Evolutionary conservation across 2,329 filamentous ascomycete species (phyloP), one percentile per base, ranked within the genome.

Genomic region (Arthrobotrys conoides): DNA sequence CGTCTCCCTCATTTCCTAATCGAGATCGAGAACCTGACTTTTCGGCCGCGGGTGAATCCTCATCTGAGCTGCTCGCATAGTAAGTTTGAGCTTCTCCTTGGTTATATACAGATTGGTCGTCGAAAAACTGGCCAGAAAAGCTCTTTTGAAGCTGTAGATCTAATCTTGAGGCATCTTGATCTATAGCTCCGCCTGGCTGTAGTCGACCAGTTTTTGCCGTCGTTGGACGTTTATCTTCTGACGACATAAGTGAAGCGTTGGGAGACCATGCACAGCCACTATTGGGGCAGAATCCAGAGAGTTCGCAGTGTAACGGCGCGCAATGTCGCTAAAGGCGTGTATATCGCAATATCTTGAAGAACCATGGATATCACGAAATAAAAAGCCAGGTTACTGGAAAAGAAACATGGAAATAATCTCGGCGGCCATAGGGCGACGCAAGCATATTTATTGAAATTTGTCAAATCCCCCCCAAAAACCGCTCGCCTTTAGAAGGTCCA

Each of bases 61-160:
- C 53, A 3, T 77, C 68, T 36, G 73, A 77, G n/a, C 16, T 77
- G 44, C 63, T 67, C 2, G 41, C 73, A 49, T 77, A 77, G 20
- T 77, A 61, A 49, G 49, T 77, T 14, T 77, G 67, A 18, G 73
- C 63, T 20, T 33, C 18, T 18, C 67, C 51, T 33, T 68, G 67
- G 12, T 77, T 51, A 64, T 77, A 77, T 16, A 77, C 73, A 9
- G 67, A 71, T 33, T 77, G 73, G 38, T 77, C 73, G 30, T 77
- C 73, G 5, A 77, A 46, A 27, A 77, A 77, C 33, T 66, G 67
- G 10, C 67, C 73, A 48, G 73, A 77, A 12, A 77, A 77, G 41
- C 67, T 71, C 53, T 55, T 67, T 18, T 77, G 73, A 27, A 77
- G 67, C 51, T 77, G 67, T 16, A 71, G 63, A 16, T 71, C 73